Evolutionary conservation across 2,329 filamentous ascomycete genomes (phyloP), one percentile per base, ranked within the genome.

Genomic region (Triangularia setosa): DNA sequence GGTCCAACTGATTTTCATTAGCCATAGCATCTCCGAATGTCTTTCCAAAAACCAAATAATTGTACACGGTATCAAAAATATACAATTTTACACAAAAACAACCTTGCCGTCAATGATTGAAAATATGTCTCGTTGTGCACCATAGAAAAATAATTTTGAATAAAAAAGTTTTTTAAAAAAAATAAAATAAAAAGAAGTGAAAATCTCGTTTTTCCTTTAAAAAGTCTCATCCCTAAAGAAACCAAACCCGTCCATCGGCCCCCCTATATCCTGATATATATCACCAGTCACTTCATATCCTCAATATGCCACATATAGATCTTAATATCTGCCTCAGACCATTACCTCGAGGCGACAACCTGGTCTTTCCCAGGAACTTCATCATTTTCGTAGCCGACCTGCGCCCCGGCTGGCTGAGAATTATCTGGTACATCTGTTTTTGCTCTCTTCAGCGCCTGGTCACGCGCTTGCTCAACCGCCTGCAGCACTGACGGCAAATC

Each of bases 401-500:
- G 25, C 23, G n/a, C 35, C 30, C 8, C 16, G 12, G 30, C 27
- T 16, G n/a, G 27, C 30, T 33, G 30, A 4, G 30, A 3, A 11
- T 33, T 33, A 3, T 11, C 7, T 33, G 6, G 5, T 12, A 12
- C 30, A 8, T 33, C 30, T 9, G 30, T 3, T 14, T 3, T 33
- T 9, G 5, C 30, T 9, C 30, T 33, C 30, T 33, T 9, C 5
- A 8, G 11, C 30, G 30, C 30, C n/a, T n/a, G n/a, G n/a, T n/a
- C 16, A 33, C 21, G 40, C 48, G 16, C 6, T 25, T 35, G 16
- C 58, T 74, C 69, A 11, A 77, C 56, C 11, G 75, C 71, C n/a
- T 74, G 72, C 64, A 84, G 68, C 8, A 84, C 72, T 40, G 69
- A 72, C n/a, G 69, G 67, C 28, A 87, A 73, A 65, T 85, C 78